A percentile compares a stretch with the other conserved stretches of the same genome.
Evolutionary conservation across 23 red algal genomes (phyloP).

Genomic region (Chondrus crispus): DNA sequence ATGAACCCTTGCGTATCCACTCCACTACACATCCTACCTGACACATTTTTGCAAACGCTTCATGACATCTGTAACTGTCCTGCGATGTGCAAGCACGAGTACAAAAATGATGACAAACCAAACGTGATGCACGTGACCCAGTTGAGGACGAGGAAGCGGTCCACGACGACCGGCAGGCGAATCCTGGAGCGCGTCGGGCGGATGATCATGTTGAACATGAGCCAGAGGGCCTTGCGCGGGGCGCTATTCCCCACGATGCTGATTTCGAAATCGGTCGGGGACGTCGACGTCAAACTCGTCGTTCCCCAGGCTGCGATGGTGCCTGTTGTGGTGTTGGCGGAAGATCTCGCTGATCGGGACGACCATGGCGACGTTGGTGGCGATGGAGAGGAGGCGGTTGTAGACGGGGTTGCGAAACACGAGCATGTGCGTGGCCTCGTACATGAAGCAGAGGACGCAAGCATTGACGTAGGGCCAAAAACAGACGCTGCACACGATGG

Average conservation of each 20-base stretch:
- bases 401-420: conserved; percentile 40
- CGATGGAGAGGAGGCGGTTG: conserved; percentile 60
- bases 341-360: conserved; percentile 71
- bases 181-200: conserved; percentile 24
- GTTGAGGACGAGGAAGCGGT: conserved; percentile 30
- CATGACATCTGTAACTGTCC: no score
- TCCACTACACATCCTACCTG: no score
- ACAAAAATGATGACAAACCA: background rate
- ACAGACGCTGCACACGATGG: conserved; percentile 6
- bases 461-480: conserved; percentile 75
- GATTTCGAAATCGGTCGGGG: conserved; percentile 63
- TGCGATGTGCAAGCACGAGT: no score
- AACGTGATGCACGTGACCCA: conserved; percentile 25
- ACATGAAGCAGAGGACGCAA: conserved; percentile 49
- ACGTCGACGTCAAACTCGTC: conserved; percentile 63
- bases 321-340: conserved; percentile 69
- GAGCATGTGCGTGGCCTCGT: conserved; percentile 83
- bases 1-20: no score
- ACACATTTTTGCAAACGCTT: no score
- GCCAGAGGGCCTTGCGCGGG: conserved; percentile 61
- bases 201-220: conserved; percentile 49
- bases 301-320: conserved; percentile 63
- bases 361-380: conserved; percentile 52
- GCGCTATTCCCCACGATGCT: conserved; percentile 48
- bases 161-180: conserved; percentile 13